Conservation (phyloP, 768 basidiomycete species). For the Leccinellum albellum region DNA sequence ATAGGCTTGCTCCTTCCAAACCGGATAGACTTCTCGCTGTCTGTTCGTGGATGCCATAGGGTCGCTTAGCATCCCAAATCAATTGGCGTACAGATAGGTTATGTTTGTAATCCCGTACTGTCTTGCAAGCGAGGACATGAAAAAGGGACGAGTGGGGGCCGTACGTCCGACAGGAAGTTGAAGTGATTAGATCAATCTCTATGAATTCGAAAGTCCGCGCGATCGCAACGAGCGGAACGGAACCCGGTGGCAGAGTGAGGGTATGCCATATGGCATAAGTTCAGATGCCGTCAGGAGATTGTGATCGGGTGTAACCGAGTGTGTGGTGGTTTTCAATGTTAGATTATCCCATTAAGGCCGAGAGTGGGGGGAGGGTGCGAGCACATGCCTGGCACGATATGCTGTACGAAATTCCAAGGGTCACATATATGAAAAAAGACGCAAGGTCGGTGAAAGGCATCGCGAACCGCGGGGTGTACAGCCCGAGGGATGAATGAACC, state of each 20-base stretch:
- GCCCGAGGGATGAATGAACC: neutral
- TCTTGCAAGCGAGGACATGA: constrained; percentile 8
- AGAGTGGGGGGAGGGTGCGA: constrained; percentile 5
- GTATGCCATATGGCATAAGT: constrained; percentile 24
- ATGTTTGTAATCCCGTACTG: constrained; percentile 11
- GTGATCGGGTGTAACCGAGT: constrained; percentile 27
- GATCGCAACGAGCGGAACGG: constrained; percentile 26
- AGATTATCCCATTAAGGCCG: constrained; percentile 18
- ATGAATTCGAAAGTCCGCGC: constrained; percentile 22
- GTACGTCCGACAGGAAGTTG: constrained; percentile 10
- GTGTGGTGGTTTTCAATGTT: constrained; percentile 4
- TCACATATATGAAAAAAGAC: constrained; percentile 17
- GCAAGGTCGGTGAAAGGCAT: constrained; percentile 4
- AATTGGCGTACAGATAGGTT: constrained; percentile 3
- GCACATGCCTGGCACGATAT: constrained; percentile 18
- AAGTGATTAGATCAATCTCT: constrained; percentile 24
- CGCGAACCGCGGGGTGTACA: constrained; percentile 10
- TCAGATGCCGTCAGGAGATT: constrained; percentile 22
- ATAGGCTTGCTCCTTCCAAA: constrained; percentile 22
- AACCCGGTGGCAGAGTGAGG: constrained; percentile 24
- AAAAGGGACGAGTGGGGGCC: constrained; percentile 17
- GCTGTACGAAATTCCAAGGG: constrained; percentile 21
- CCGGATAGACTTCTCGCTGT: constrained; percentile 15
- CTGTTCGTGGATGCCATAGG: constrained; percentile 9
- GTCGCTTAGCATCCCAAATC: constrained; percentile 6